Base-by-base conservation (phyloP, 352 stramenopile genomes). In the Globisporangium paddicum region DNA sequence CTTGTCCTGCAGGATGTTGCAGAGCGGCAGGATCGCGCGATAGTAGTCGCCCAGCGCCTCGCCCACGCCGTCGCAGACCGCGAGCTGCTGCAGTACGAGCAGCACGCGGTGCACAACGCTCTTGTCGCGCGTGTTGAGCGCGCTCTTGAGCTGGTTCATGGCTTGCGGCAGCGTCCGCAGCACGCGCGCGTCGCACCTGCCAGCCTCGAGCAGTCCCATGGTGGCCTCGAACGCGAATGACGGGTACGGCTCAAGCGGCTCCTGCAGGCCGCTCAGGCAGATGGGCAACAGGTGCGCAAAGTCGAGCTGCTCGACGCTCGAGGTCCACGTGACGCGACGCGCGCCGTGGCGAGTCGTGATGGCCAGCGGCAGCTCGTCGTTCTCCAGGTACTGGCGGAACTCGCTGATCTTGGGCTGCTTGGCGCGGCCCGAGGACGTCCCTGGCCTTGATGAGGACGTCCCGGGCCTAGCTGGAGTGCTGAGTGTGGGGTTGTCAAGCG, bases 1-100 rank as follows among this genome's bases (percentile, higher is more conserved):
- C 49, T 84, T 84, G 73, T 90, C 83, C 61, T 90, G 82, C 16
- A 91, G 52, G 26, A 93, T 84, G 65, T 90, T 93, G 66, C 81
- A 93, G 45, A 91, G 64, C n/a, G 83, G 83, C 38, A 93, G 69
- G 35, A 93, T 62, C 11, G 79, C 73, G 16, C 81, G 72, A 58
- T 93, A 91, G 61, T 91, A 82, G 59, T 89, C 79, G 1, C 66
- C 47, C 5, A 93, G 62, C 0, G 77, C 77, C 13, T 79, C 69
- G 21, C 83, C 81, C n/a, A 90, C 79, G 38, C 79, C 75, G 0
- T 86, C 71, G 35, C 81, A 93, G 45, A 93, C 81, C 2, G 67
- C 66, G 40, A 93, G 70, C 58, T 91, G 81, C 68, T 90, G 83
- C 55, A 93, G 59, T 30, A 93, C 53, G 30, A 88, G 62, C 53